These are phyloP conservation scores for Penicillium sp. DNA, from an alignment of 2,329 filamentous ascomycete genomes.

Conservation along the genomic window DNA sequence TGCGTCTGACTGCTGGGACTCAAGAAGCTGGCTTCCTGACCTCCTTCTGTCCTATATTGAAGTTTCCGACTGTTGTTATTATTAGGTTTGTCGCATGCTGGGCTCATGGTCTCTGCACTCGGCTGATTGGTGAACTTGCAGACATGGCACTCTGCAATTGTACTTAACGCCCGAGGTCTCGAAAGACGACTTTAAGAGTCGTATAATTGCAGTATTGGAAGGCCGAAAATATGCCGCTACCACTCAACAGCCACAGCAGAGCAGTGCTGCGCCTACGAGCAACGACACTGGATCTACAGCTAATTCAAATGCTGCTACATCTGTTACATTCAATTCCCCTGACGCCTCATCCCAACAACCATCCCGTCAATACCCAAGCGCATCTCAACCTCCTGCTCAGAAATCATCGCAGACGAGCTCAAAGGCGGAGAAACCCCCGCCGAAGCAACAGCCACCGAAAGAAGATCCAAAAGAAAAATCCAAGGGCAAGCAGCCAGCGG, in stretches of 20 bases:
- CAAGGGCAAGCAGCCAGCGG: conserved; percentile 56
- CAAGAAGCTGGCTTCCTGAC: conserved; percentile 76
- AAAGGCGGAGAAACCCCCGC: conserved; percentile 42
- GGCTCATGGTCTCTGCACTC: not conserved
- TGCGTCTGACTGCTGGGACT: conserved; percentile 67
- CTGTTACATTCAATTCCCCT: conserved; percentile 5
- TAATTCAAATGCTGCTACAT: not conserved
- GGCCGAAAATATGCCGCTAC: conserved; percentile 10
- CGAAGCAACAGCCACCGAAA: conserved; percentile 53
- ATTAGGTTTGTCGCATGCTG: conserved; percentile 55
- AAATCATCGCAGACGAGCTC: not conserved
- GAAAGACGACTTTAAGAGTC: conserved; percentile 61
- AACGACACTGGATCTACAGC: conserved; percentile 5
- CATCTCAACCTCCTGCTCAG: conserved; percentile 40
- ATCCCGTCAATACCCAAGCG: not conserved
- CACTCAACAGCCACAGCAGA: conserved; percentile 3
- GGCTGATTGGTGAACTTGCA: conserved; percentile 29
- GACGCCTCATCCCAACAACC: conserved; percentile 14
- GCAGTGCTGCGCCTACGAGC: not conserved
- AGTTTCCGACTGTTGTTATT: conserved; percentile 71
- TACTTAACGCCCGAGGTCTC: conserved; percentile 63
- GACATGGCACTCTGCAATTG: conserved; percentile 70
- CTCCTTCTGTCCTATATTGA: conserved; percentile 74
- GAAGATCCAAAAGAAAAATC: conserved; percentile 62
- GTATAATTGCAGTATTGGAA: conserved; percentile 47